phyloP scores from a whole-genome alignment of 352 stramenopile species.

The Pythium aquatile region DNA sequence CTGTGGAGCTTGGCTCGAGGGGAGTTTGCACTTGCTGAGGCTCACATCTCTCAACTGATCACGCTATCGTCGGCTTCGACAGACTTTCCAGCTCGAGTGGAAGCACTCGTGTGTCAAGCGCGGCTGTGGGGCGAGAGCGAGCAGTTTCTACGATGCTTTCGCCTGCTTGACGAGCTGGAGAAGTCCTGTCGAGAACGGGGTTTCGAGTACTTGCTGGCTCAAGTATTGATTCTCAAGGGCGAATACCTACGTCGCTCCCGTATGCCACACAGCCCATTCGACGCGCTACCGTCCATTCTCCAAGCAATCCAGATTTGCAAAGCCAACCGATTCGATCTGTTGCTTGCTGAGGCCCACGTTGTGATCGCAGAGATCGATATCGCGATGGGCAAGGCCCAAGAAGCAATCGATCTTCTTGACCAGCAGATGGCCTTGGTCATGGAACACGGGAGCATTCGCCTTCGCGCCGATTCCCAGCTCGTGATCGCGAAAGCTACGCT shows the following conservation, averaged over 20 bases:
- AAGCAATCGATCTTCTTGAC: slow-evolving; percentile 47
- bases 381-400: slow-evolving; percentile 47
- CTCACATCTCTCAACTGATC: slow-evolving; percentile 45
- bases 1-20: slow-evolving; percentile 50
- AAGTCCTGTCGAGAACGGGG: slow-evolving; percentile 40
- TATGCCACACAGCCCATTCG: slow-evolving; percentile 45
- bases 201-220: slow-evolving; percentile 46
- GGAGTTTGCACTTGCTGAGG: slow-evolving; percentile 37
- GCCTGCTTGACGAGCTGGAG: slow-evolving; percentile 39
- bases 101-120: slow-evolving; percentile 38
- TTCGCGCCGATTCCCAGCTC: slow-evolving; percentile 56
- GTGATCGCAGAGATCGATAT: slow-evolving; percentile 64
- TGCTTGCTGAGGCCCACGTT: slow-evolving; percentile 59
- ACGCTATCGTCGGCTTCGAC: slow-evolving; percentile 45
- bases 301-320: slow-evolving; percentile 48
- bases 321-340: slow-evolving; percentile 52
- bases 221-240: slow-evolving; percentile 47
- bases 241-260: slow-evolving; percentile 37
- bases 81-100: slow-evolving; percentile 46
- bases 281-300: slow-evolving; percentile 42
- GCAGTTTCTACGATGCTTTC: slow-evolving; percentile 42
- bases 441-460: slow-evolving; percentile 54
- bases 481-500: slow-evolving; percentile 56
- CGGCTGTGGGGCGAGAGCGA: slow-evolving; percentile 29
- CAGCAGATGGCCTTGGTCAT: slow-evolving; percentile 67